Base-by-base conservation (phyloP, 164 flowering plant species). In the Pachysandra terminalis region DNA sequence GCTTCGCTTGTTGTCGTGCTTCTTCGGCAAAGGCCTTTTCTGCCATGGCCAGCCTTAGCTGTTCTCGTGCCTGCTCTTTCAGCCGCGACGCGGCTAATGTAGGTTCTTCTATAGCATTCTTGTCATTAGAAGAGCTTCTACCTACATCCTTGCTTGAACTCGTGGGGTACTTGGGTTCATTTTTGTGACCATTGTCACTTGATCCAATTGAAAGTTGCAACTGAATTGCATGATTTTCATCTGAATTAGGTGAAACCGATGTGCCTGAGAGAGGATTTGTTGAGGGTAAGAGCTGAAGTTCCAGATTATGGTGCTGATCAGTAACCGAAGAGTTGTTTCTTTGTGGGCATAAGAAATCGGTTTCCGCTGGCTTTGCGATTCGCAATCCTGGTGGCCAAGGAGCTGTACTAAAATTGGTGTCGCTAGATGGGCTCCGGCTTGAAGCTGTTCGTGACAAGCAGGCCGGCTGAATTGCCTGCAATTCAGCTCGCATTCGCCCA, bases 201-300 rank as follows among this genome's bases (percentile, higher is more conserved):
- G 90, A 82, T 5, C 96, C 97, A 60, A 92, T 88, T 0, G 97
- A 90, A 64, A 92, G 92, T 65, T 88, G 90, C 25, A 92, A 61
- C 5, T 81, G 80, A 51, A 95, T 87, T 0, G 83, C 80, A 19
- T 80, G 82, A n/a, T 78, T 77, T 40, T 85, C 85, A 21, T 82
- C 78, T 27, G 63, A 64, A 52, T 78, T 72, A 2, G 66, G 73
- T 4, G 79, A 71, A 19, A 68, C 51, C 6, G 80, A 75, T 49
- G 81, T 19, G 26, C 28, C 71, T 9, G 66, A 41, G 19, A 40
- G 60, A 13, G 65, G 66, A 56, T 68, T 79, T 0, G 81, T 51
- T 16, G 82, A 60, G 23, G 86, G 82, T 16, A 82, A 71, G 54
- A 91, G 90, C 70, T 85, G 97, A 19, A 91, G 96, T 71, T 91